Evolutionary conservation across 139 green algal genomes (phyloP), one percentile per base, ranked within the genome.

Genomic region (Astrephomene gubernaculifera): DNA sequence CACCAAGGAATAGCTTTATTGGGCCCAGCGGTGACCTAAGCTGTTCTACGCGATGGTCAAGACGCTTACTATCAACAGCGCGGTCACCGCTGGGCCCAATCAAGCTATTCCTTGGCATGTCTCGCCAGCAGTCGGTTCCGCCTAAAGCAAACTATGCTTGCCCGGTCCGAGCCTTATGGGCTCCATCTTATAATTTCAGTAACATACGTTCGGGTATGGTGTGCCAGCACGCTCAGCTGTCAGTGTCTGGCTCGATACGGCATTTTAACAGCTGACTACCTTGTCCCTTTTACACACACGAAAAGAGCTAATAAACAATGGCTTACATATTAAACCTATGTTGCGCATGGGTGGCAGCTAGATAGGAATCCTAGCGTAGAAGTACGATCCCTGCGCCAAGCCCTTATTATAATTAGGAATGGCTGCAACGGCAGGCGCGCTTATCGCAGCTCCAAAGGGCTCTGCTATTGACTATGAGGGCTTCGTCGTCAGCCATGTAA

Each of bases 21-120:
- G 54, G 22, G 21, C 21, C 60, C 17, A 83, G 29, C 22, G 76
- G 76, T 4, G 60, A 72, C 60, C 57, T n/a, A n/a, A n/a, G n/a
- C n/a, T n/a, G n/a, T n/a, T n/a, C n/a, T n/a, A n/a, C n/a, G n/a
- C n/a, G n/a, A n/a, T n/a, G n/a, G n/a, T n/a, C n/a, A n/a, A n/a
- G n/a, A n/a, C n/a, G n/a, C n/a, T 71, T 72, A 83, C 76, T 60
- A 72, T 83, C 76, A 35, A 83, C 31, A 21, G 4, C 63, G 60
- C 76, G 57, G 60, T 72, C 60, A 4, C 76, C 76, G 22, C 29
- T 83, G 17, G 60, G 21, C 21, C 22, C 54, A 29, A 81, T 21
- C 17, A 70, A 81, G 45, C 25, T 70, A 53, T 81, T 81, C n/a
- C 38, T 81, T 5, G 35, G 21, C 39, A 17, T 75, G 25, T 75